These are phyloP conservation scores for Myxozyma vanderwaltii DNA, from an alignment of 805 yeast genomes.

Conservation along the genomic window DNA sequence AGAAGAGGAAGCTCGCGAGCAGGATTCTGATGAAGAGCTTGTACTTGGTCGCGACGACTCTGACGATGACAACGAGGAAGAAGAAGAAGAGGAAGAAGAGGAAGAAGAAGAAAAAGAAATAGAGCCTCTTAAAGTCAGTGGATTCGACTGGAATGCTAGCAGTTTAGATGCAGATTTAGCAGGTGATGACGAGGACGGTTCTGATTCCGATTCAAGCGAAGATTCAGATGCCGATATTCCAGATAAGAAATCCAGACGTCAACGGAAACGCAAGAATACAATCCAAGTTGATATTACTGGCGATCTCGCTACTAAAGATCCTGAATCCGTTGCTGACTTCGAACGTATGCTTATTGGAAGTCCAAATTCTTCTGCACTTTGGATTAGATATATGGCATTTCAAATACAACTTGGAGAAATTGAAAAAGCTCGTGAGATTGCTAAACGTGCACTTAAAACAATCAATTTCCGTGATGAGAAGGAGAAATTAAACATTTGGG, in stretches of 20 bases:
- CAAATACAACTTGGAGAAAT: conserved; percentile 91
- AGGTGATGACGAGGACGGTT: conserved; percentile 45
- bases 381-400: conserved; percentile 99
- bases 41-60: conserved; percentile 39
- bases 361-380: conserved; percentile 88
- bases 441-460: conserved; percentile 86
- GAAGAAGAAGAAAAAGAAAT: conserved; percentile 42
- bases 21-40: conserved; percentile 20
- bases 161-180: conserved; percentile 66
- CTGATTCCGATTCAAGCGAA: conserved; percentile 38
- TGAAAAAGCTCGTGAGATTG: conserved; percentile 92
- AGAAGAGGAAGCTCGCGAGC: conserved; percentile 37
- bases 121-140: conserved; percentile 74
- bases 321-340: conserved; percentile 88
- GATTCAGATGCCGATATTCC: conserved; percentile 35
- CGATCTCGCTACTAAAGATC: conserved; percentile 78
- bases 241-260: conserved; percentile 48
- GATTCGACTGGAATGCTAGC: conserved; percentile 95
- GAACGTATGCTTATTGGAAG: conserved; percentile 89
- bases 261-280: conserved; percentile 44
- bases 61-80: conserved; percentile 38
- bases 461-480: conserved; percentile 89
- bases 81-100: conserved; percentile 40
- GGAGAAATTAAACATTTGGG: conserved; percentile 93
- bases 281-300: conserved; percentile 78